Evolutionary conservation across 2,329 filamentous ascomycete species (phyloP).

Genomic region (Ophiostoma perfectum): DNA sequence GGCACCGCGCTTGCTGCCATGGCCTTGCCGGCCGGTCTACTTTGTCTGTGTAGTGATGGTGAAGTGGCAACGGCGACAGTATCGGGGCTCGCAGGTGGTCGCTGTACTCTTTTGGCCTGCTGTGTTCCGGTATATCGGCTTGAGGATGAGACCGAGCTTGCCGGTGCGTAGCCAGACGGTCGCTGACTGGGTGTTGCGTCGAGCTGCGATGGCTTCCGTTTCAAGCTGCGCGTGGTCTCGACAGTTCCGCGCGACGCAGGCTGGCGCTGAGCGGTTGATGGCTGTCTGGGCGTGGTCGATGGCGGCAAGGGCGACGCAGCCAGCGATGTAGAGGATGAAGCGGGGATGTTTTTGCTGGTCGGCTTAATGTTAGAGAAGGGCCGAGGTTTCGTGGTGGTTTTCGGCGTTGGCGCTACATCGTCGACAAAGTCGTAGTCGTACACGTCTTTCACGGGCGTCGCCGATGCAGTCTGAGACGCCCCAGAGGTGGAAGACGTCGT

Average conservation of each 20-base stretch:
- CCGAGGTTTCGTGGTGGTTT: constrained; percentile 12
- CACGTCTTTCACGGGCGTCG: constrained; percentile 22
- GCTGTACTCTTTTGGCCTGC: constrained; percentile 9
- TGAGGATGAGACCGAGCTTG: not conserved
- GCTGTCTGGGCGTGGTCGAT: not conserved
- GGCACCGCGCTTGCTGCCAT: not conserved
- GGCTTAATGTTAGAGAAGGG: constrained; percentile 13
- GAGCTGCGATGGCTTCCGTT: constrained; percentile 23
- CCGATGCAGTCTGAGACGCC: not conserved
- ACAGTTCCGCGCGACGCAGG: not conserved
- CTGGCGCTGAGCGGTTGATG: not conserved
- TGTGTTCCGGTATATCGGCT: not conserved
- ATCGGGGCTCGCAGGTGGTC: constrained; percentile 12
- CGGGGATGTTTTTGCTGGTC: not conserved
- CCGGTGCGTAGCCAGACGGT: not conserved
- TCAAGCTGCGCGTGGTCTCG: constrained; percentile 21
- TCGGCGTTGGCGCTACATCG: constrained; percentile 20
- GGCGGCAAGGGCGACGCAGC: constrained; percentile 1
- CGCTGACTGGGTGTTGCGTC: constrained; percentile 9
- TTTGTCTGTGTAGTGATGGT: constrained; percentile 14
- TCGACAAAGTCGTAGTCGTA: constrained; percentile 28
- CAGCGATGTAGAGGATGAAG: not conserved
- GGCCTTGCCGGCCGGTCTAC: constrained; percentile 6
- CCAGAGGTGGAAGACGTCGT: constrained; percentile 9
- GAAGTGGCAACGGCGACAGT: not conserved